Percentiles rank a stretch among this genome's conserved stretches.
phyloP scores from a whole-genome alignment of 371 early-diverging fungal species.

The Dinochytrium kinnereticum region DNA sequence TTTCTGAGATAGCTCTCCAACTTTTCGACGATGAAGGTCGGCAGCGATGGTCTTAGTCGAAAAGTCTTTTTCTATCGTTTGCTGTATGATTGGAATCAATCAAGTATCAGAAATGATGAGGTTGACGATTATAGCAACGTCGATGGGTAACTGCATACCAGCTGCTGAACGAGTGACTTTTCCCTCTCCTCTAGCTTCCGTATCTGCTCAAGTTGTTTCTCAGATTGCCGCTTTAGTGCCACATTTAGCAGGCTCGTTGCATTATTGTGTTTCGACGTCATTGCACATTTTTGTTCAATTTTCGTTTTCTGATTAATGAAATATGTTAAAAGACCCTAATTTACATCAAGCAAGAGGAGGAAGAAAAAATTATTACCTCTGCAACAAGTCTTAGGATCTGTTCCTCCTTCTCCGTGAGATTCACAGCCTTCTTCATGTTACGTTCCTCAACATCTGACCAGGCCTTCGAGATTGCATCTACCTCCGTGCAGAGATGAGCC shows the following conservation, averaged over 20 bases:
- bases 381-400: constrained; percentile 72
- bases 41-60: constrained; percentile 54
- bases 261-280: constrained; percentile 72
- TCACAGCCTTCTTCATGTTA: constrained; percentile 74
- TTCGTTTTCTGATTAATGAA: constrained; percentile 59
- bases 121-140: neutral
- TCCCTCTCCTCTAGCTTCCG: constrained; percentile 79
- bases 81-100: constrained; percentile 21
- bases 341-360: neutral
- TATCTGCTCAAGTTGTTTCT: constrained; percentile 83
- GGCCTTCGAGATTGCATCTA: constrained; percentile 77
- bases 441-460: constrained; percentile 82
- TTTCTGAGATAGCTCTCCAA: constrained; percentile 55
- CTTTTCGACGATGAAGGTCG: constrained; percentile 55
- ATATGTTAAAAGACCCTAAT: neutral
- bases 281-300: constrained; percentile 72
- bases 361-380: too few relatives aligned
- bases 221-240: constrained; percentile 74
- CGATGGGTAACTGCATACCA: constrained; percentile 48
- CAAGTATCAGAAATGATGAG: neutral
- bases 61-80: constrained; percentile 54
- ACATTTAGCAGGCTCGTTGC: constrained; percentile 66
- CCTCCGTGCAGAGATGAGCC: constrained; percentile 69
- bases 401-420: constrained; percentile 77
- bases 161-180: constrained; percentile 65